Base-by-base conservation (phyloP, 768 basidiomycete species). In the Rhodotorula paludigena region DNA sequence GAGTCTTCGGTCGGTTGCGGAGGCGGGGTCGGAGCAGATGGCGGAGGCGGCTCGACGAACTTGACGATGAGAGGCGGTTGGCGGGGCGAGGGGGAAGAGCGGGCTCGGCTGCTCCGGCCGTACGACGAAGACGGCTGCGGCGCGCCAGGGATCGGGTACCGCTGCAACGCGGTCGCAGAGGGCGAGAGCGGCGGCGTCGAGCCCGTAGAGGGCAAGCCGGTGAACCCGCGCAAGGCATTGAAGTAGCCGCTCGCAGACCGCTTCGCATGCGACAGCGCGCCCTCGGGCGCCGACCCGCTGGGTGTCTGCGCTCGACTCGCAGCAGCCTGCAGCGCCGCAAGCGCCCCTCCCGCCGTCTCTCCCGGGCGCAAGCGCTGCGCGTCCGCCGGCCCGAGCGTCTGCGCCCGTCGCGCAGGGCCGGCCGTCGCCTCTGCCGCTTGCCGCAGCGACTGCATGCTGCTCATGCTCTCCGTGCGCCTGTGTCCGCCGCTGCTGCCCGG, bases 231-330 rank as follows among this genome's bases (percentile, higher is more conserved):
- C 16, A 67, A 25, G 3, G 61, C 57, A 25, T 60, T 63, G 58
- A 72, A 72, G 63, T 68, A 68, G 5, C 71, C 71, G 42, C 66
- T 65, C 9, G 66, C 66, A 18, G 57, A 60, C 0, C 67, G 67
- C 41, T 68, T 68, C 16, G 67, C 67, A n/a, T 60, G 41, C 36
- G 67, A 60, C 14, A 68, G n/a, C 8, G 61, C 67, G 1, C 61
- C 61, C 32, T 49, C 64, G 44, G 25, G 47, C 23, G 20, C 60
- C 36, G 12, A n/a, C 49, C 20, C 20, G 36, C 11, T 5, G 5
- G n/a, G n/a, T n/a, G n/a, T n/a, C n/a, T n/a, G n/a, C n/a, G n/a
- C n/a, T n/a, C n/a, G n/a, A n/a, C n/a, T n/a, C n/a, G n/a, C n/a
- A n/a, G n/a, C n/a, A n/a, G n/a, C n/a, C n/a, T n/a, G n/a, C n/a